Base-by-base conservation (phyloP, 2,329 filamentous ascomycete genomes). In the Cladophialophora carrionii region DNA sequence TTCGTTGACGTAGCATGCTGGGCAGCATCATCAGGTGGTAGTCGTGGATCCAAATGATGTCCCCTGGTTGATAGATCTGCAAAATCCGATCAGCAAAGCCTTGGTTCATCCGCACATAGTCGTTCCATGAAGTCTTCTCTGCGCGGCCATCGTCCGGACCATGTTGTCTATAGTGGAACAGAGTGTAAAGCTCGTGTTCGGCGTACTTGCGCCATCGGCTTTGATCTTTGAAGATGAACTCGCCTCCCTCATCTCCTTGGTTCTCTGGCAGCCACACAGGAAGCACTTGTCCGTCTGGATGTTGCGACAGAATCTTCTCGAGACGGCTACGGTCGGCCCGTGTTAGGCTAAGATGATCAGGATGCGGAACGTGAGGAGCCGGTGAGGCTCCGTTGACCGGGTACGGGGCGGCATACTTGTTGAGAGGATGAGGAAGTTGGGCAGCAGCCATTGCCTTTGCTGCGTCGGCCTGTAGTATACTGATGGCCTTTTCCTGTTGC, bases 111-210 rank as follows among this genome's bases (percentile, higher is more conserved):
- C 89, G 88, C 76, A 92, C 90, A 79, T 96, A 98, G 78, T 98
- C 92, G 29, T 90, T 87, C 93, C 94, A 98, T 72, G 92, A 88
- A 49, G 90, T 84, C 60, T 91, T 88, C 75, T 95, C 91, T 20
- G 87, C 87, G 71, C 90, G 87, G 41, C 92, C 92, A 76, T 97
- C 91, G 12, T 88, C 91, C 1, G 94, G 92, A 76, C 93, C 91
- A 74, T 96, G 91, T 74, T 95, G 91, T 79, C 96, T 96, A 83
- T 98, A 98, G 78, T 98, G 94, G 76, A 97, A 92, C 9, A 97
- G 84, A 0, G 91, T 92, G 79, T 96, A 97, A 31, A 98, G 83
- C 72, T 96, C 91, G 74, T 93, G 88, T 79, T 97, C 92, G 17
- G 93, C 92, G 77, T 95, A 98, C 48, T 90, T 86, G 69, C 92